phyloP scores from a whole-genome alignment of 2,329 filamentous ascomycete genomes.

The Cercospora zeina region DNA sequence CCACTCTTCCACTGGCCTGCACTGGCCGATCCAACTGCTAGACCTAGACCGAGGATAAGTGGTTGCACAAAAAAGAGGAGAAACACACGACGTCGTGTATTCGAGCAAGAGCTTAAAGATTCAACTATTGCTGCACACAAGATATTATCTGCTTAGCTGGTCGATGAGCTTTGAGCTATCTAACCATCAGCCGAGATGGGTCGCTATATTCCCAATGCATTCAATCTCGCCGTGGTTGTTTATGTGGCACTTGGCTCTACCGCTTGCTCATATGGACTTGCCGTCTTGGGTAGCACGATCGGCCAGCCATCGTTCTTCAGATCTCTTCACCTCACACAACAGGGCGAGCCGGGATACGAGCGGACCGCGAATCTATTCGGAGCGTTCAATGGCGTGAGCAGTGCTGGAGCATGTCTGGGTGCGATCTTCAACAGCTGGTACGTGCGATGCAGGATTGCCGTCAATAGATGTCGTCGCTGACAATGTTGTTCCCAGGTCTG shows the following conservation, averaged over 20 bases:
- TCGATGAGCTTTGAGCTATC: background rate
- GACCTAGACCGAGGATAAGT: constrained; percentile 1
- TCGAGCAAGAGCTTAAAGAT: background rate
- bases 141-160: background rate
- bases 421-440: constrained; percentile 44
- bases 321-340: constrained; percentile 45
- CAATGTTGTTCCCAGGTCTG: constrained; percentile 15
- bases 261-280: constrained; percentile 41
- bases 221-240: constrained; percentile 28
- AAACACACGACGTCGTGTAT: background rate
- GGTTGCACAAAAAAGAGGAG: background rate
- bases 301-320: constrained; percentile 51
- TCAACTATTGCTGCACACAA: background rate
- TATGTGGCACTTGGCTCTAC: constrained; percentile 36
- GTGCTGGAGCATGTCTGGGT: constrained; percentile 47
- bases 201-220: constrained; percentile 15
- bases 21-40: background rate
- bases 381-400: constrained; percentile 50
- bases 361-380: constrained; percentile 48
- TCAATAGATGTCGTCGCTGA: background rate
- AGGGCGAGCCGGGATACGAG: constrained; percentile 45
- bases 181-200: background rate
- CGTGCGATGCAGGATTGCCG: background rate
- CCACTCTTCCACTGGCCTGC: background rate
- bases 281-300: constrained; percentile 48